phyloP scores from a whole-genome alignment of 768 basidiomycete genomes.

The Suillus occidentalis region DNA sequence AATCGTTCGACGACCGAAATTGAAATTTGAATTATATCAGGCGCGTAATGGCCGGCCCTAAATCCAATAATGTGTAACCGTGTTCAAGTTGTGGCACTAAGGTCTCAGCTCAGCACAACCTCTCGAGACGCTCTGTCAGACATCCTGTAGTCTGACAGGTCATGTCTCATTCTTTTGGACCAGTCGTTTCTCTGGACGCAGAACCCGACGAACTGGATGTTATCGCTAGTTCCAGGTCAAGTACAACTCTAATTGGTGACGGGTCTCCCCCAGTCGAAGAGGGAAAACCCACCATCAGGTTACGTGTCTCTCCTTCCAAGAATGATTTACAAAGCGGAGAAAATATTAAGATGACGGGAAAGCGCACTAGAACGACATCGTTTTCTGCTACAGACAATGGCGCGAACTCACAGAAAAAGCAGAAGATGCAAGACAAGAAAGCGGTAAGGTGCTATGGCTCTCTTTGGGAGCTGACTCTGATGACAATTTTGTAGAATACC shows the following conservation, averaged over 20 bases:
- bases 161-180: not conserved
- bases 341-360: slow-evolving; percentile 1
- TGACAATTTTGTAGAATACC: slow-evolving; percentile 37
- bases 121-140: not conserved
- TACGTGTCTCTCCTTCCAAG: slow-evolving; percentile 13
- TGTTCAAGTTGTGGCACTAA: not conserved
- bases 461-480: not conserved
- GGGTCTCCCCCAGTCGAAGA: slow-evolving; percentile 21
- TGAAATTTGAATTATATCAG: not conserved
- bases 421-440: slow-evolving; percentile 39
- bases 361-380: slow-evolving; percentile 20
- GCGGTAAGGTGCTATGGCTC: slow-evolving; percentile 30
- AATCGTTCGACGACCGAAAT: not conserved
- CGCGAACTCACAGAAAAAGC: slow-evolving; percentile 25
- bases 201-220: slow-evolving; percentile 31
- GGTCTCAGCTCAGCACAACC: not conserved
- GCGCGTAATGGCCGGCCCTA: slow-evolving; percentile 6
- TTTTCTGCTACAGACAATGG: slow-evolving; percentile 6
- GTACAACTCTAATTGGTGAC: slow-evolving; percentile 30
- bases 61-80: slow-evolving; percentile 2
- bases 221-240: slow-evolving; percentile 24
- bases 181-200: not conserved
- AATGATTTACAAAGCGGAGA: not conserved
- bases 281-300: slow-evolving; percentile 7
- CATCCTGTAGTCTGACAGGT: not conserved